A percentile compares a stretch with the other conserved stretches of the same genome.
Conservation (phyloP, 257 asterid species). For the Nicotiana attenuata region DNA sequence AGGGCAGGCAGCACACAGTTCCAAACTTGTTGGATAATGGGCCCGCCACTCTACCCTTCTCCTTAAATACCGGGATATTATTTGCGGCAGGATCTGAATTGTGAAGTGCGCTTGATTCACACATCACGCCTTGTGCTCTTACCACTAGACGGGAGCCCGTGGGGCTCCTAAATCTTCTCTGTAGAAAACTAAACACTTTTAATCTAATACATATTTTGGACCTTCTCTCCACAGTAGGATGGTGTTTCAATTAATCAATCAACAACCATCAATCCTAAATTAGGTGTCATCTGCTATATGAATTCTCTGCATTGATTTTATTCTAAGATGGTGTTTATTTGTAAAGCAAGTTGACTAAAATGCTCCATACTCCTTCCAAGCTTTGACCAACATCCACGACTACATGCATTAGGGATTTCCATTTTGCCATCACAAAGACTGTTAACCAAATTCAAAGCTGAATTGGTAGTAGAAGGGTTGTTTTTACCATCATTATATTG, state of each 20-base stretch:
- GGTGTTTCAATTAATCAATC: not conserved
- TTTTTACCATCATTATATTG: not conserved
- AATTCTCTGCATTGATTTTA: not conserved
- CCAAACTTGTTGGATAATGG: not conserved
- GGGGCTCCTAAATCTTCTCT: not conserved
- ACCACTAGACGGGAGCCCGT: not conserved
- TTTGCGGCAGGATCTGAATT: not conserved
- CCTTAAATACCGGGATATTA: not conserved
- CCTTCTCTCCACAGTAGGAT: not conserved
- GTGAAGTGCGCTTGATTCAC: not conserved
- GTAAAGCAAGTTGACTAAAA: not conserved
- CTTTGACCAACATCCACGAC: not conserved
- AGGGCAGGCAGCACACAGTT: not conserved
- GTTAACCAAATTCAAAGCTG: not conserved
- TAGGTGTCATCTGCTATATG: not conserved
- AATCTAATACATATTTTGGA: not conserved
- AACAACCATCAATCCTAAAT: not conserved
- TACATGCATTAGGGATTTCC: not conserved
- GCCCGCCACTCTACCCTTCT: not conserved
- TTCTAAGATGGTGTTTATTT: not conserved
- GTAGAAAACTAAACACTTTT: not conserved
- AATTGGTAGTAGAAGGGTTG: not conserved
- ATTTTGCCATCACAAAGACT: not conserved
- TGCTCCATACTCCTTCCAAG: not conserved
- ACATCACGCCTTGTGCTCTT: not conserved